These are phyloP conservation scores for Heterobasidion annosum DNA, from an alignment of 1,284 basidiomycete species.

Conservation along the genomic window DNA sequence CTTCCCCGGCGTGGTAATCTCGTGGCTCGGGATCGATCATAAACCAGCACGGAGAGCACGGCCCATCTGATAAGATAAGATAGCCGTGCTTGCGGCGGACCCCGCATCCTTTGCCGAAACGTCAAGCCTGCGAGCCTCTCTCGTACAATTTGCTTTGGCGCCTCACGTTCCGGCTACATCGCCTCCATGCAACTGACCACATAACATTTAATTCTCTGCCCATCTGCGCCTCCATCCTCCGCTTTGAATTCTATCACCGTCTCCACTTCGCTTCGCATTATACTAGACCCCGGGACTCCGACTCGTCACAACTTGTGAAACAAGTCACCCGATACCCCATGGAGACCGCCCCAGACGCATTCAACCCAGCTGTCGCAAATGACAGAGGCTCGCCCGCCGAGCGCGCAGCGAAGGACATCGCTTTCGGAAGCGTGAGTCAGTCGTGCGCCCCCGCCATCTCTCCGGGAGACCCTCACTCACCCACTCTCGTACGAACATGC, in stretches of 20 bases:
- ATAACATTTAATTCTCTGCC: neutral
- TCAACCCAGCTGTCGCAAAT: conserved; percentile 7
- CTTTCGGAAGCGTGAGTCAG: conserved; percentile 45
- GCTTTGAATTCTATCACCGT: too few relatives aligned
- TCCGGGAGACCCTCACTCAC: neutral
- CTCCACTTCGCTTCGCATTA: too few relatives aligned
- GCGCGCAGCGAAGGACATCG: conserved; percentile 43
- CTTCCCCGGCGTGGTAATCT: too few relatives aligned
- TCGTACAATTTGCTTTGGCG: neutral
- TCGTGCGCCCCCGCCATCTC: neutral
- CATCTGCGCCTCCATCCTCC: neutral
- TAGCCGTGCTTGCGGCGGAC: too few relatives aligned
- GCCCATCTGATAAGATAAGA: neutral
- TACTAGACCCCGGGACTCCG: too few relatives aligned
- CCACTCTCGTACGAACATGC: neutral
- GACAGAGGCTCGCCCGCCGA: conserved; percentile 18
- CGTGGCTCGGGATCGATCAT: too few relatives aligned
- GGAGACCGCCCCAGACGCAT: conserved; percentile 20
- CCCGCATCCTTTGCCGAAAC: too few relatives aligned
- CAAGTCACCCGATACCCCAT: conserved; percentile 8
- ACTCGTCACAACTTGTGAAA: too few relatives aligned
- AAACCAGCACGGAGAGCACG: too few relatives aligned
- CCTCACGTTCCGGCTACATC: neutral
- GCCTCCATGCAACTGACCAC: neutral
- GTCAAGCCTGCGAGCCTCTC: neutral